Evolutionary conservation across 2,329 filamentous ascomycete genomes (phyloP), one percentile per base, ranked within the genome.

Genomic region (Cordyceps cicadae): DNA sequence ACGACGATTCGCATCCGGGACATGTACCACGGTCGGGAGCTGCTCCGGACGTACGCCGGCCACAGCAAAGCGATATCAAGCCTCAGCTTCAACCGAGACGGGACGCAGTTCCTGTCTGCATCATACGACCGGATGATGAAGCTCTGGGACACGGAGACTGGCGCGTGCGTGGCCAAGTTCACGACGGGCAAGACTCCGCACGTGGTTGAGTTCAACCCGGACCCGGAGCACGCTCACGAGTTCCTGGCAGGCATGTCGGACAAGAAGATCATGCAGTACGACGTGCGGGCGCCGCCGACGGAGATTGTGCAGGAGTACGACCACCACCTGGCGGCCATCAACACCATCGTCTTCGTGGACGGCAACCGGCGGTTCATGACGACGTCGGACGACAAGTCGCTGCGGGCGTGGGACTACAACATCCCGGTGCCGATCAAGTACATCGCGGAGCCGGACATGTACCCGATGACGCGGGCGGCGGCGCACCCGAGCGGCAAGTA

Each of bases 371-470:
- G 95, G 46, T 99, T 99, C 81, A 94, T 99, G 79, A 96, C 93
- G 29, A 99, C 95, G 0, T 96, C 91, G 0, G 94, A 99, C 78
- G 94, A 99, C 78, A 96, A 97, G 74, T 93, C 89, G 8, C 82
- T 99, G 26, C 88, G 94, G 63, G 93, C 93, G 1, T 99, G 95
- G 95, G 95, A 99, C 76, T 97, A 96, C 78, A 91, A 92, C 67
- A 97, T 99, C 67, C 94, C 94, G 1, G 94, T 99, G 0, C 94
- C 94, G 0, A 97, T 99, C 81, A 97, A 97, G 73, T 95, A 95
- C 77, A 95, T 96, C 69, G 93, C 93, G 29, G 94, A 99, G 72
- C 92, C 93, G 2, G 91, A 97, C 78, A 97, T 99, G 92, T 99
- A 94, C 75, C 88, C 92, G 8, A 90, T 99, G 81, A 95, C 92